Percentiles rank a stretch among this genome's conserved stretches.
Conservation (phyloP, 1,284 basidiomycete genomes). For the Sporisorium iseilematis-ciliati region DNA sequence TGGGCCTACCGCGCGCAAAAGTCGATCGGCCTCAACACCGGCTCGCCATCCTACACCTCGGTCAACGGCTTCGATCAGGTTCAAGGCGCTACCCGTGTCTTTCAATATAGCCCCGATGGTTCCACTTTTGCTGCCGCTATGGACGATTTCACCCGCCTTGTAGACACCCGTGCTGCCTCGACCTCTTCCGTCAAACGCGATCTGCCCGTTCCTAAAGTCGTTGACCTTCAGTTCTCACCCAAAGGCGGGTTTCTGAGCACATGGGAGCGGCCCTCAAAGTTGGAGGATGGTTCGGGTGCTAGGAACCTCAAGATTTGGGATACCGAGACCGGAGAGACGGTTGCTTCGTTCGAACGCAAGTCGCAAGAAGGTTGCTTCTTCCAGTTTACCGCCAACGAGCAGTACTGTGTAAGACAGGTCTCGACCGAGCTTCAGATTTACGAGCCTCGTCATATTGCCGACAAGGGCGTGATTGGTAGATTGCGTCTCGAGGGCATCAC, state of each 20-base stretch:
- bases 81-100: slow-evolving; percentile 79
- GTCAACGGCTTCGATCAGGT: slow-evolving; percentile 76
- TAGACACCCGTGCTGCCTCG: slow-evolving; percentile 72
- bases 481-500: slow-evolving; percentile 84
- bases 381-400: slow-evolving; percentile 91
- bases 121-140: slow-evolving; percentile 86
- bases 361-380: slow-evolving; percentile 79
- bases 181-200: slow-evolving; percentile 53
- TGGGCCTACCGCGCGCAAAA: slow-evolving; percentile 85
- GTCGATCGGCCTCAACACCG: slow-evolving; percentile 85
- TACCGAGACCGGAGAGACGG: slow-evolving; percentile 81
- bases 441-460: slow-evolving; percentile 79
- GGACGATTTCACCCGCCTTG: slow-evolving; percentile 81
- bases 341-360: slow-evolving; percentile 86
- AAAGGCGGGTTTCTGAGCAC: slow-evolving; percentile 91
- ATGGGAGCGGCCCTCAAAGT: slow-evolving; percentile 86
- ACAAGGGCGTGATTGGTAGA: slow-evolving; percentile 82
- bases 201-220: slow-evolving; percentile 76
- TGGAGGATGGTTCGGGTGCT: slow-evolving; percentile 80
- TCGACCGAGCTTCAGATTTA: slow-evolving; percentile 89
- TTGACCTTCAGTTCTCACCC: slow-evolving; percentile 91
- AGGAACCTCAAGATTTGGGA: slow-evolving; percentile 90
- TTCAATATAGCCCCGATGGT: slow-evolving; percentile 88
- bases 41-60: slow-evolving; percentile 80
- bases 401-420: slow-evolving; percentile 85